phyloP scores from a whole-genome alignment of 2,329 filamentous ascomycete genomes.

The Dothideomycetes sp. region DNA sequence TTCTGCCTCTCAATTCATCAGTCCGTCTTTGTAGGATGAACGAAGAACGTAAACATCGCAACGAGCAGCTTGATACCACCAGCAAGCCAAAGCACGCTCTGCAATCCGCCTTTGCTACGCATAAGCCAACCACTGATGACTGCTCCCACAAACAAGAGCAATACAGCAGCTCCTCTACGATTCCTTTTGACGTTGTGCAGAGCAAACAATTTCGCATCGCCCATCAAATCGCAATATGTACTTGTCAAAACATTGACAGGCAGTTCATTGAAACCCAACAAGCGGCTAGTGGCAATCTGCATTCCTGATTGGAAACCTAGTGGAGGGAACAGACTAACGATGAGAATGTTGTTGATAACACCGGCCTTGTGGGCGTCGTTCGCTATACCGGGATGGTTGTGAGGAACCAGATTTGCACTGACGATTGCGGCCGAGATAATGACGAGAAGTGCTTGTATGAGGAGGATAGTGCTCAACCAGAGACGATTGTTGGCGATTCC shows the following conservation, averaged over 20 bases:
- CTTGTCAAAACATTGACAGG: slow-evolving; percentile 49
- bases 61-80: slow-evolving; percentile 38
- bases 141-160: slow-evolving; percentile 40
- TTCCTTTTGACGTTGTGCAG: slow-evolving; percentile 44
- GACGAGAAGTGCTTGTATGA: slow-evolving; percentile 44
- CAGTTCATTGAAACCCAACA: slow-evolving; percentile 45
- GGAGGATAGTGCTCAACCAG: slow-evolving; percentile 41
- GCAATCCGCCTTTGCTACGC: slow-evolving; percentile 33
- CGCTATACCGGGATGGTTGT: slow-evolving; percentile 30
- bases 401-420: slow-evolving; percentile 37
- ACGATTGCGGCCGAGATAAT: slow-evolving; percentile 45
- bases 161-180: slow-evolving; percentile 37
- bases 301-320: slow-evolving; percentile 47
- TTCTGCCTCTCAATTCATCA: neutral
- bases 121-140: slow-evolving; percentile 43
- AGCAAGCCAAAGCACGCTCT: slow-evolving; percentile 38
- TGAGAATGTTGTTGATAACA: slow-evolving; percentile 31
- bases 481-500: slow-evolving; percentile 27
- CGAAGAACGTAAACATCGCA: slow-evolving; percentile 23
- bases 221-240: slow-evolving; percentile 45
- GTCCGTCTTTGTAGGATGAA: slow-evolving; percentile 8
- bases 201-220: slow-evolving; percentile 41
- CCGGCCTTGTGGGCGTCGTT: slow-evolving; percentile 19
- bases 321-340: slow-evolving; percentile 36
- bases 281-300: slow-evolving; percentile 43